Conservation (phyloP, 495 filamentous ascomycete genomes). For the Aspergillus panamensis region DNA sequence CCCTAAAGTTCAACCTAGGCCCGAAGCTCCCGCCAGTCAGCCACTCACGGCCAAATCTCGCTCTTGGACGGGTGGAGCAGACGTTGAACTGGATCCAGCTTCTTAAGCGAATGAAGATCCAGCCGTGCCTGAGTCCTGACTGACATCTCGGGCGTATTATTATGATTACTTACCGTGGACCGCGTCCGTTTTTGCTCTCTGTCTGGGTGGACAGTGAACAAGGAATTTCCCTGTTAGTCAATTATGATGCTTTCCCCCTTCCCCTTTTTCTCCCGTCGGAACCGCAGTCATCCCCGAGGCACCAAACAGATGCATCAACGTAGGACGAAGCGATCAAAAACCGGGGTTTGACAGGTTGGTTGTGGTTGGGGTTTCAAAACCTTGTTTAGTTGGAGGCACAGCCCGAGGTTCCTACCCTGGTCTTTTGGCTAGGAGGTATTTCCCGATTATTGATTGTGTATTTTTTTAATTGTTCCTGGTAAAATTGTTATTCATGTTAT, state of each 20-base stretch:
- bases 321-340: too few relatives aligned
- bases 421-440: neutral
- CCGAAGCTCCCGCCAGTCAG: constrained; percentile 9
- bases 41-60: constrained; percentile 9
- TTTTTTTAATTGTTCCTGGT: neutral
- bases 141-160: constrained; percentile 17
- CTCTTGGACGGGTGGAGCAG: constrained; percentile 12
- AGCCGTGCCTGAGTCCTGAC: constrained; percentile 19
- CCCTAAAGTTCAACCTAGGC: constrained; percentile 12
- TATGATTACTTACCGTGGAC: neutral
- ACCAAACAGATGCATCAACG: too few relatives aligned
- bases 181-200: neutral
- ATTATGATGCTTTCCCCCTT: too few relatives aligned
- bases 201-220: neutral
- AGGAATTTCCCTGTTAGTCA: neutral
- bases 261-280: too few relatives aligned
- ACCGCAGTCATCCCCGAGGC: too few relatives aligned
- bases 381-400: too few relatives aligned
- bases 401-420: neutral
- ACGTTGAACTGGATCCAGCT: constrained; percentile 21
- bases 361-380: too few relatives aligned
- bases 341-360: too few relatives aligned
- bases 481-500: neutral
- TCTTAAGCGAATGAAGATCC: constrained; percentile 26
- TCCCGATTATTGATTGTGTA: neutral